Conservation (phyloP, 768 basidiomycete genomes). For the Tulasnella sp. region DNA sequence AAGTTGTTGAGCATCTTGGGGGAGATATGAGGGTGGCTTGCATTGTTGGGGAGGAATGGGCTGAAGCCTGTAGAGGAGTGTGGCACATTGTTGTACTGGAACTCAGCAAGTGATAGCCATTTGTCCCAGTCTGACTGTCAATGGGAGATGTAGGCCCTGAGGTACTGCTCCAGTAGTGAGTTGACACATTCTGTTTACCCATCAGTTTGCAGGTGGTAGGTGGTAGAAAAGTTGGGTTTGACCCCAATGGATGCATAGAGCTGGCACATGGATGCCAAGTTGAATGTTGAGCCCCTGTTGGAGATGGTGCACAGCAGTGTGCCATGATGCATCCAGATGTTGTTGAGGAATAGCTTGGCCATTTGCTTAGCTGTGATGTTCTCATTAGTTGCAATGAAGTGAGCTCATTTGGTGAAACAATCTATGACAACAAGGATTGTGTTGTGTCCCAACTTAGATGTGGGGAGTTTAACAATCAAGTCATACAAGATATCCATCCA, state of each 20-base stretch:
- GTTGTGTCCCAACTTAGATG: not conserved
- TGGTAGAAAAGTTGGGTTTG: not conserved
- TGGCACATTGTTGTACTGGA: not conserved
- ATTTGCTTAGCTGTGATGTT: no score
- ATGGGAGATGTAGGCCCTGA: not conserved
- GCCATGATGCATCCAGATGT: no score
- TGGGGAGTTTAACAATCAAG: not conserved
- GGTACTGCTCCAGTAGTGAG: not conserved
- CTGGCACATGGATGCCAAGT: no score
- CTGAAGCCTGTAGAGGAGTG: not conserved
- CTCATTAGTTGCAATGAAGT: no score
- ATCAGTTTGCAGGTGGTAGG: constrained; percentile 2
- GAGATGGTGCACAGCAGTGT: no score
- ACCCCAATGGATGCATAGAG: not conserved
- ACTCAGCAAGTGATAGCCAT: not conserved
- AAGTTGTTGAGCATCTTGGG: not conserved
- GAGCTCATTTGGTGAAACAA: no score
- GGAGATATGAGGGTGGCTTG: not conserved
- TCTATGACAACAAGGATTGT: not conserved
- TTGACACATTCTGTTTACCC: not conserved
- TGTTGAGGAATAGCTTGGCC: no score
- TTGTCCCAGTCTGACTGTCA: not conserved
- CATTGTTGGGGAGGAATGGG: not conserved
- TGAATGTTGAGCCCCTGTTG: no score
- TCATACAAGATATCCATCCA: not conserved